These are phyloP conservation scores for Umbelopsis sp. DNA, from an alignment of 192 early-diverging fungal genomes.

Conservation along the genomic window DNA sequence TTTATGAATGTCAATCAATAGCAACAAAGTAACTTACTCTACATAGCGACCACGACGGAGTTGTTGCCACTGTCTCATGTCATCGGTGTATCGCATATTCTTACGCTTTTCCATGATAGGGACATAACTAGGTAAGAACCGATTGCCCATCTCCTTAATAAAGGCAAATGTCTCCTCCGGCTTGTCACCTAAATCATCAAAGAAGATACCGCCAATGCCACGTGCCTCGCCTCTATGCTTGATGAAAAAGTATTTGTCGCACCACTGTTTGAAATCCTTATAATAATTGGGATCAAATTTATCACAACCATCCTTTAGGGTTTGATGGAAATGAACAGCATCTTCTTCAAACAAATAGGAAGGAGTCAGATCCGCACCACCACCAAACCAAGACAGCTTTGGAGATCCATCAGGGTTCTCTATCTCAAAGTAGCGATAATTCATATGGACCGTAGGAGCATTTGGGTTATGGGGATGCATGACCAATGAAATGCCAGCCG, in stretches of 20 bases:
- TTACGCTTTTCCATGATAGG: constrained; percentile 85
- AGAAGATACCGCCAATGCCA: constrained; percentile 98
- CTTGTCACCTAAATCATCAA: constrained; percentile 90
- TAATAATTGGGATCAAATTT: constrained; percentile 84
- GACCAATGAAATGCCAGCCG: constrained; percentile 88
- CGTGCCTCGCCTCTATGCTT: constrained; percentile 88
- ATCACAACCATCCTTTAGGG: constrained; percentile 93
- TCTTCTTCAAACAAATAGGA: constrained; percentile 90
- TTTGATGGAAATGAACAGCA: constrained; percentile 90
- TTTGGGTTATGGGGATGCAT: constrained; percentile 96
- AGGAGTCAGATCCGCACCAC: constrained; percentile 95
- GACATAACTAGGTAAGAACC: constrained; percentile 84
- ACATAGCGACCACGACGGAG: constrained; percentile 94
- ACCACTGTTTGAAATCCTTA: constrained; percentile 93
- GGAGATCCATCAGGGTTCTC: constrained; percentile 63
- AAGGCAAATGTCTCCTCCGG: constrained; percentile 82
- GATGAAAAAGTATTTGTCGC: constrained; percentile 92
- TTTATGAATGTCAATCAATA: neutral
- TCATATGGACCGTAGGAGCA: constrained; percentile 95
- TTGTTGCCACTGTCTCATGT: constrained; percentile 92
- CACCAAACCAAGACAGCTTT: constrained; percentile 93
- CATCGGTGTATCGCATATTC: constrained; percentile 74
- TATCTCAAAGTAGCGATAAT: constrained; percentile 98
- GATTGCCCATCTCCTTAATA: constrained; percentile 80
- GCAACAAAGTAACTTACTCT: constrained; percentile 45